A percentile compares a stretch with the other conserved stretches of the same genome.
These are phyloP conservation scores for Pisolithus orientalis DNA, from an alignment of 768 basidiomycete genomes.

Conservation along the genomic window DNA sequence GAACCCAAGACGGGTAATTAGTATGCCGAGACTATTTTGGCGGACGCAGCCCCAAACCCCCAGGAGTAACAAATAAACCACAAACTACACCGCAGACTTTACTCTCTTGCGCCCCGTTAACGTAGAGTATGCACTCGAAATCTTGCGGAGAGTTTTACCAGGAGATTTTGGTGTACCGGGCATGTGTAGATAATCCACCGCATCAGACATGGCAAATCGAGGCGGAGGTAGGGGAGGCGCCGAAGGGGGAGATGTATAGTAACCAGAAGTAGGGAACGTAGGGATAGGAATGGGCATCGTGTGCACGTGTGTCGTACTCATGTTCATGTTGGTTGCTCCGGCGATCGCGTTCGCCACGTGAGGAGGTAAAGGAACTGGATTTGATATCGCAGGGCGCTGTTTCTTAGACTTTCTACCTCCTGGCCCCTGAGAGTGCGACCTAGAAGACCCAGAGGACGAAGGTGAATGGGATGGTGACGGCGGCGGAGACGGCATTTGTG, in stretches of 20 bases:
- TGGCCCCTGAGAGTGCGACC: neutral
- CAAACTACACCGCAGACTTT: conserved; percentile 6
- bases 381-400: neutral
- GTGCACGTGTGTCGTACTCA: neutral
- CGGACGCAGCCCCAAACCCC: too few relatives aligned
- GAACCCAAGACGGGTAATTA: too few relatives aligned
- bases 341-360: neutral
- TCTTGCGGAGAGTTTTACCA: conserved; percentile 16
- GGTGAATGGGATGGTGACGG: neutral
- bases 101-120: conserved; percentile 11
- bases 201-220: neutral
- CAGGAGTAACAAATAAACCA: neutral
- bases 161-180: conserved; percentile 3
- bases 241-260: neutral
- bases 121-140: conserved; percentile 20
- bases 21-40: too few relatives aligned
- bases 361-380: neutral
- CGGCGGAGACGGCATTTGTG: neutral
- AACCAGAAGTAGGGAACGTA: neutral
- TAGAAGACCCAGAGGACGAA: neutral
- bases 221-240: neutral
- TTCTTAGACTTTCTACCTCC: neutral
- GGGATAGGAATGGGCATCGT: neutral
- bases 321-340: neutral
- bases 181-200: neutral